Evolutionary conservation across 306 rosid genomes (phyloP).

Genomic region (Medicago lupulina): DNA sequence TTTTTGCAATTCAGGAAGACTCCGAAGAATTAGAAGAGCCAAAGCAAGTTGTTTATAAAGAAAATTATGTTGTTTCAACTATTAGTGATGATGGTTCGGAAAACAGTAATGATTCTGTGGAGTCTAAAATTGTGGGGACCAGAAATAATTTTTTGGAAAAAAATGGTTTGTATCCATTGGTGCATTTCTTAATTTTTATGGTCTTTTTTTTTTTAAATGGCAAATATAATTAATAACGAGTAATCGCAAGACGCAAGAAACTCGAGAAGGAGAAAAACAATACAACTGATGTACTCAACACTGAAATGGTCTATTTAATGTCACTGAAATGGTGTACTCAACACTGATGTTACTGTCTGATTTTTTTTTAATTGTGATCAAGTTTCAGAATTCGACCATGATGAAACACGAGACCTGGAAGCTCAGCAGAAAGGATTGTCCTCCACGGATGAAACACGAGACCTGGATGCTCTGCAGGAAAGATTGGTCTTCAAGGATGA

Average conservation of each 20-base stretch:
- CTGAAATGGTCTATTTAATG: constrained; percentile 33
- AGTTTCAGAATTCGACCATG: constrained; percentile 58
- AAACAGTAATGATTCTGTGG: constrained; percentile 44
- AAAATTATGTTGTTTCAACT: constrained; percentile 48
- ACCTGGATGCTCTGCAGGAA: constrained; percentile 49
- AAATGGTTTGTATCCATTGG: constrained; percentile 56
- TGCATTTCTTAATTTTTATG: constrained; percentile 16
- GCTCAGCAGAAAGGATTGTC: constrained; percentile 48
- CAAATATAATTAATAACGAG: too few relatives aligned
- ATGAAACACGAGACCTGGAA: constrained; percentile 44
- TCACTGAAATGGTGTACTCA: constrained; percentile 13
- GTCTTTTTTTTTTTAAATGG: too few relatives aligned
- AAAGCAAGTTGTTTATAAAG: constrained; percentile 72
- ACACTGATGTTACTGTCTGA: constrained; percentile 31
- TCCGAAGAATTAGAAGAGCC: constrained; percentile 77
- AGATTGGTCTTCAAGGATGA: constrained; percentile 38
- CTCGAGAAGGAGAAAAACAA: too few relatives aligned
- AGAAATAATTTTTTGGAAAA: constrained; percentile 46
- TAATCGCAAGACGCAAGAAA: too few relatives aligned
- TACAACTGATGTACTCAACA: too few relatives aligned
- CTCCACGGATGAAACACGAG: constrained; percentile 29
- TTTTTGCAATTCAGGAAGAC: constrained; percentile 57
- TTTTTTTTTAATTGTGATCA: constrained; percentile 27
- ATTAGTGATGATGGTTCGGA: constrained; percentile 37
- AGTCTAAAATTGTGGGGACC: constrained; percentile 48